A percentile compares a stretch with the other conserved stretches of the same genome.
phyloP scores from a whole-genome alignment of 257 asterid genomes.

The Solanum neorickii region DNA sequence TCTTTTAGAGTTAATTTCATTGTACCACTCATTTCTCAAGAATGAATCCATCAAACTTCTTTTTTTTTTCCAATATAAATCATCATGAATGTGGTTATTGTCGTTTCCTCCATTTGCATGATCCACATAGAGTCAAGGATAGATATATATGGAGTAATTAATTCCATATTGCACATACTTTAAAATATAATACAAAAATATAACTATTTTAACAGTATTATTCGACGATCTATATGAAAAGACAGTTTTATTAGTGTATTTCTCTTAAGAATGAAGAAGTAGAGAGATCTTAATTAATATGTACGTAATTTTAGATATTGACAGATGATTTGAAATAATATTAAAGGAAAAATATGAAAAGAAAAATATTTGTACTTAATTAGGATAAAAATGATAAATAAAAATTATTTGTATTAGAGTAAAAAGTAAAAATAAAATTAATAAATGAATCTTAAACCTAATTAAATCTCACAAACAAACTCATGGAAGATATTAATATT shows the following conservation, averaged over 20 bases:
- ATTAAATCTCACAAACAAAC: too few species aligned
- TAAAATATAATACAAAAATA: too few species aligned
- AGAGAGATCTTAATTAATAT: neutral
- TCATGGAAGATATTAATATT: too few species aligned
- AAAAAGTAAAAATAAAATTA: too few species aligned
- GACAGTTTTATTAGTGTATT: rapidly evolving
- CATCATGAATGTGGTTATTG: neutral
- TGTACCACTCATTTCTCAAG: neutral
- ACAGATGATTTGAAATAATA: too few species aligned
- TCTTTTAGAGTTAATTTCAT: neutral
- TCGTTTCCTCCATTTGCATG: neutral
- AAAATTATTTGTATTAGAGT: neutral
- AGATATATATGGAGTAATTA: neutral
- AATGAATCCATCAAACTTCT: neutral
- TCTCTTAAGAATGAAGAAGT: neutral
- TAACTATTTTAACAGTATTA: neutral
- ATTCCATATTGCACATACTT: neutral
- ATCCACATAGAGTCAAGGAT: neutral
- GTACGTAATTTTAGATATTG: too few species aligned
- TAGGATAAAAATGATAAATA: too few species aligned
- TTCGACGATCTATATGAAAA: neutral
- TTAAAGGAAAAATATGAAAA: neutral
- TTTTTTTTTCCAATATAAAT: neutral
- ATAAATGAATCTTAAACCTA: too few species aligned
- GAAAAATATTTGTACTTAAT: neutral